phyloP scores from a whole-genome alignment of 257 asterid species.

The Petunia secreta region DNA sequence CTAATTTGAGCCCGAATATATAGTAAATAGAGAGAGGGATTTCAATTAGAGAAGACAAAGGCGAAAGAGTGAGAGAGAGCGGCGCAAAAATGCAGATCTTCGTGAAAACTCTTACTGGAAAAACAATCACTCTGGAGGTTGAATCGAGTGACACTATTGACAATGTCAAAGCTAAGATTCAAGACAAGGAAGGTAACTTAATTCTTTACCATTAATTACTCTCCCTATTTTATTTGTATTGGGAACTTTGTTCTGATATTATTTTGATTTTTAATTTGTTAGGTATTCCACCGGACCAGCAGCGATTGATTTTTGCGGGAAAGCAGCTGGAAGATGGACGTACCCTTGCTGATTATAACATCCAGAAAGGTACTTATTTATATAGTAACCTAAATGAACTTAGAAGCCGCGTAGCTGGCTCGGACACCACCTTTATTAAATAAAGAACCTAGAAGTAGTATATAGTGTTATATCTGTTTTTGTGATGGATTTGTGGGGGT shows the following conservation, averaged over 20 bases:
- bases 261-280: not conserved
- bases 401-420: too few relatives aligned
- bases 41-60: not conserved
- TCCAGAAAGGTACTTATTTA: conserved; percentile 40
- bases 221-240: not conserved
- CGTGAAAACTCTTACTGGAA: conserved; percentile 39
- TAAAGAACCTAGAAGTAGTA: too few relatives aligned
- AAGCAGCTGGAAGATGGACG: conserved; percentile 52
- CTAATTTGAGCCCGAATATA: not conserved
- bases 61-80: not conserved
- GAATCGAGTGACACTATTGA: conserved; percentile 40
- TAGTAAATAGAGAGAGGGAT: accelerated
- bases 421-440: too few relatives aligned
- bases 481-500: not conserved
- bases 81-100: conserved; percentile 39
- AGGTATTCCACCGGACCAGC: conserved; percentile 85
- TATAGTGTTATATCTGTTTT: not conserved
- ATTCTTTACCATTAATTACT: not conserved
- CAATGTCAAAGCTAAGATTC: conserved; percentile 43
- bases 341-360: conserved; percentile 46
- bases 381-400: not conserved
- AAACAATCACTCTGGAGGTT: conserved; percentile 36
- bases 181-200: conserved; percentile 38
- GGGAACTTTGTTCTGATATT: not conserved
- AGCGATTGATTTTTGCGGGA: conserved; percentile 58